Base-by-base conservation (phyloP, 192 early-diverging fungal species). In the Podila clonocystis region DNA sequence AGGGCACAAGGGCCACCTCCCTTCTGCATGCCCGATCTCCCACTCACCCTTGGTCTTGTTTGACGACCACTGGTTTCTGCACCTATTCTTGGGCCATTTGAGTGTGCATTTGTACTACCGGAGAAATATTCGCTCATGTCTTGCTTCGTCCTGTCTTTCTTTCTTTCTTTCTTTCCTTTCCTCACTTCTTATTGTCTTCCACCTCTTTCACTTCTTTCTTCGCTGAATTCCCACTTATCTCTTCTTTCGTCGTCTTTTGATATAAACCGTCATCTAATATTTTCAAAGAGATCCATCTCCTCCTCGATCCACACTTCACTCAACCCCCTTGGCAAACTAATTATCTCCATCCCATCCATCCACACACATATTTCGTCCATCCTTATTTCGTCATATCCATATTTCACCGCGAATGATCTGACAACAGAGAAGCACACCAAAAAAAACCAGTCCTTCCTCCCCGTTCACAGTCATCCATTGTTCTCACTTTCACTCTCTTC, bases 351-450 rank as follows among this genome's bases (percentile, higher is more conserved):
- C 58, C 26, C 58, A 29, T 26, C 26, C 59, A 60, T 26, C 13
- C 59, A 28, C 58, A 24, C 58, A 60, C 59, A 58, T 58, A 58
- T 58, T 28, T 61, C 30, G 17, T 30, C 26, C 59, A 61, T 28
- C 12, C 58, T 60, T 36, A 9, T 22, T 58, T n/a, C n/a, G n/a
- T 60, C 29, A 30, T 33, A n/a, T n/a, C n/a, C 26, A 24, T 34
- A 61, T 31, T 6, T 12, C 29, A 26, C 26, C 29, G 59, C 29
- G 22, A n/a, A n/a, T 58, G 22, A 22, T 13, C 55, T 58, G 22
- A 45, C 41, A 45, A 45, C 41, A 45, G 41, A 38, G 36, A 38
- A 38, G 9, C 36, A 38, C 36, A 45, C 41, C 41, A 1, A 31
- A 28, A 61, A 33, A 61, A 31, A 19, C 1, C 29, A 28, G 17